Base-by-base conservation (phyloP, 2,329 filamentous ascomycete species). In the Seiridium cupressi region DNA sequence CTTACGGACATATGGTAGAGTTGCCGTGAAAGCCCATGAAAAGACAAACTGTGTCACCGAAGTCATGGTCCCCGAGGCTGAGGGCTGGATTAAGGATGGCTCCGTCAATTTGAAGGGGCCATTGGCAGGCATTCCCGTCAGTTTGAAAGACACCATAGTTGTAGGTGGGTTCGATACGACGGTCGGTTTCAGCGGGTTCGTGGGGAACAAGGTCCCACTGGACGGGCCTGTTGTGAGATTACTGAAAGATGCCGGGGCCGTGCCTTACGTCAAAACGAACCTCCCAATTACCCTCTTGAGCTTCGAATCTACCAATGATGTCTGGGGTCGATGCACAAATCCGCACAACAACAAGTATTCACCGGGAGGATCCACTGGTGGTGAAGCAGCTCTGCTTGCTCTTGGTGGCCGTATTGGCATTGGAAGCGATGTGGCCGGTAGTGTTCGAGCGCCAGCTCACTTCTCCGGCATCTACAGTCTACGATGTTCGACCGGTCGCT, bases 191-290 rank as follows among this genome's bases (percentile, higher is more conserved):
- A 92, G 90, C 42, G 78, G 81, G 57, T 86, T 92, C 65, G 85
- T 88, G 0, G 86, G 86, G 55, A 91, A 93, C 68, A 88, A 88
- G 11, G 78, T 81, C 44, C 59, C 73, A 0, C 74, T 84, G 35
- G 93, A 97, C 76, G 92, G 93, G 0, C 79, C 86, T 2, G 85
- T 92, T 69, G 88, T 91, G 31, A 84, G 83, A 59, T 75, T 98
- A 47, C 80, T 97, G 56, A 96, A 96, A 70, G 90, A 95, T 71
- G 92, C 92, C 2, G 91, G 93, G 31, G 93, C 93, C 0, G 83
- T 97, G 2, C 93, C 93, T 0, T 97, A 96, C 71, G 92, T 93
- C 64, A 98, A 97, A 80, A 97, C 93, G 0, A 95, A 95, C 63
- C 73, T 96, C 2, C 94, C 93, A 4, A 90, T 94, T 60, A 96